Percentiles rank a stretch among this genome's conserved stretches.
Evolutionary conservation across 2,329 filamentous ascomycete species (phyloP).

Genomic region (Neurospora crassa): DNA sequence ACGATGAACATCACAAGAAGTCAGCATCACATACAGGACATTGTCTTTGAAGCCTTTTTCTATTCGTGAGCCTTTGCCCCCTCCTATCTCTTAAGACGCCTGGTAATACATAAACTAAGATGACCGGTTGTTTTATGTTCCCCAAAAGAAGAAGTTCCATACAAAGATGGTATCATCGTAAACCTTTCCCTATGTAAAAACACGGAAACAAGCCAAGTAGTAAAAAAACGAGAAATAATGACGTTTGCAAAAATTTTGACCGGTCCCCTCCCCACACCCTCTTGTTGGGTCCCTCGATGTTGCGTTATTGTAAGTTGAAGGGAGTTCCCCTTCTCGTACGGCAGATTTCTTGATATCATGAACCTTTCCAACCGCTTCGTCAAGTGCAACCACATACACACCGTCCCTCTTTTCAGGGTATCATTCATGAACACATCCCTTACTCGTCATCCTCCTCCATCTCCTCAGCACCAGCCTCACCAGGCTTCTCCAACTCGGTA

Average conservation of each 20-base stretch:
- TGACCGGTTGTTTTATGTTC: background rate
- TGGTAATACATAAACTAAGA: background rate
- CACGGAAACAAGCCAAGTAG: slow-evolving; percentile 1
- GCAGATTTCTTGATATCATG: background rate
- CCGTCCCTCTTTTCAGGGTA: background rate
- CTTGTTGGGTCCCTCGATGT: background rate
- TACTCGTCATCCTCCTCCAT: slow-evolving; percentile 18
- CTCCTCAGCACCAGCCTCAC: slow-evolving; percentile 11
- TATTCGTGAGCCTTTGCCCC: too few species aligned
- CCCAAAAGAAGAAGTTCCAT: background rate
- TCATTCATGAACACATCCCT: background rate
- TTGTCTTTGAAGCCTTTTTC: too few species aligned
- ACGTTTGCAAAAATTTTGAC: background rate
- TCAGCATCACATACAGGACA: too few species aligned
- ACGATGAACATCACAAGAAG: too few species aligned
- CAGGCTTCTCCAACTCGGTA: slow-evolving; percentile 40
- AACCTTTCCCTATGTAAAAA: slow-evolving; percentile 1
- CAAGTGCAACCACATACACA: background rate
- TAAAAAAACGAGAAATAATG: background rate
- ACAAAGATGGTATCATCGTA: background rate
- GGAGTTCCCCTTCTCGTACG: too few species aligned
- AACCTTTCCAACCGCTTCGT: background rate
- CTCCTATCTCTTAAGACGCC: background rate
- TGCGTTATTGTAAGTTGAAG: background rate
- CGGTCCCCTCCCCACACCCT: background rate